Conservation (phyloP, 495 filamentous ascomycete genomes). For the Xylaria flabelliformis region DNA sequence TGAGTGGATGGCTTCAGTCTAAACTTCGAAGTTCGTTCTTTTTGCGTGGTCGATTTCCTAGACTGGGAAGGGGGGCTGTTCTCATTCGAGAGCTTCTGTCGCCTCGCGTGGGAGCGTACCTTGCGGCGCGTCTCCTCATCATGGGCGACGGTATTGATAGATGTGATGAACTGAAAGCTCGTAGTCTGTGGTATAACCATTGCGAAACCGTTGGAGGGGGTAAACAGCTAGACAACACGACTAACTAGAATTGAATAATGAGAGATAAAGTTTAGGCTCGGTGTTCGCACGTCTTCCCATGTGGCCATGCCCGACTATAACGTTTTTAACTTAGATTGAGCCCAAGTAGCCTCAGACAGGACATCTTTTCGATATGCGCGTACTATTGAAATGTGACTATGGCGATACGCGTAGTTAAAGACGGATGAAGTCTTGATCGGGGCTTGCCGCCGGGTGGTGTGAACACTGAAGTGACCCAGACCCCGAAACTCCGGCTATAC, state of each 20-base stretch:
- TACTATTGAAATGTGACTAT: neutral
- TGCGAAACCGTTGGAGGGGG: slow-evolving; percentile 5
- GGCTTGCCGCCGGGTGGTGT: slow-evolving; percentile 24
- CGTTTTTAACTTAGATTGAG: slow-evolving; percentile 10
- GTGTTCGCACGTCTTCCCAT: slow-evolving; percentile 5
- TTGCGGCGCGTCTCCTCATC: slow-evolving; percentile 44
- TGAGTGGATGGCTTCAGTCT: slow-evolving; percentile 34
- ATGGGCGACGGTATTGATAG: slow-evolving; percentile 41
- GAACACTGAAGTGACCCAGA: neutral
- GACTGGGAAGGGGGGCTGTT: slow-evolving; percentile 31
- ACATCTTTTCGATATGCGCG: slow-evolving; percentile 9
- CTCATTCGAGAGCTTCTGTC: slow-evolving; percentile 39
- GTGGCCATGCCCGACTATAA: slow-evolving; percentile 10
- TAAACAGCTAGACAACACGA: neutral
- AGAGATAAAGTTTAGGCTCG: neutral
- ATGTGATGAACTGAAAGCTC: slow-evolving; percentile 44
- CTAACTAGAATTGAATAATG: neutral
- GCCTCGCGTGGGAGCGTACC: slow-evolving; percentile 40
- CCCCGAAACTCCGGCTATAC: slow-evolving; percentile 17
- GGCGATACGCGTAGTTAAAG: slow-evolving; percentile 10
- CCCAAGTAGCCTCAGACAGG: neutral
- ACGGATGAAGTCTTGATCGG: slow-evolving; percentile 18
- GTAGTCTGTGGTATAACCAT: slow-evolving; percentile 28
- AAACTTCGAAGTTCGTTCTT: slow-evolving; percentile 42
- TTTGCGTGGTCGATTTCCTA: slow-evolving; percentile 37